Evolutionary conservation across 495 filamentous ascomycete species (phyloP).

Genomic region (Penicillium canariense): DNA sequence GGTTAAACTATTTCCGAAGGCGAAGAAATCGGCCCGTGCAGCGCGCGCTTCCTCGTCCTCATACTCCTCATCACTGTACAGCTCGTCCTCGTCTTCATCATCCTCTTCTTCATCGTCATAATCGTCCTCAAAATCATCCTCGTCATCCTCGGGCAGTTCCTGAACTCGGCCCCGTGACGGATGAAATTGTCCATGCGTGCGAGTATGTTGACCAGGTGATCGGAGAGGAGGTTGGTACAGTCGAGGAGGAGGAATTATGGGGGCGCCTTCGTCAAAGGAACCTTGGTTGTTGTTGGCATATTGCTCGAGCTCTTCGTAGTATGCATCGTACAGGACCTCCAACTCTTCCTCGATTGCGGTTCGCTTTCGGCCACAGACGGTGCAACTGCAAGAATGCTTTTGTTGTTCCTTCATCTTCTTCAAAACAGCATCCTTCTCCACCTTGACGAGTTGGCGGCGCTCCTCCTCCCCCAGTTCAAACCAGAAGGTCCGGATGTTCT

Average conservation of each 20-base stretch:
- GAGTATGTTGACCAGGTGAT: slow-evolving; percentile 43
- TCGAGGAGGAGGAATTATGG: slow-evolving; percentile 65
- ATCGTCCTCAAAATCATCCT: slow-evolving; percentile 58
- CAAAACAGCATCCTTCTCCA: slow-evolving; percentile 96
- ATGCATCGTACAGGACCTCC: slow-evolving; percentile 98
- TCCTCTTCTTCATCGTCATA: slow-evolving; percentile 47
- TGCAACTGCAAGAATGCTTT: slow-evolving; percentile 98
- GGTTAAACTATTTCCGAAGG: slow-evolving; percentile 93
- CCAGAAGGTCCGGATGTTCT: slow-evolving; percentile 98
- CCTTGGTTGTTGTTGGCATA: slow-evolving; percentile 89
- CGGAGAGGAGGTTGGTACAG: slow-evolving; percentile 47
- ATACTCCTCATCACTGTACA: slow-evolving; percentile 55
- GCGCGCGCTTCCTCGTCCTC: slow-evolving; percentile 52
- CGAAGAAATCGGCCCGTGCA: slow-evolving; percentile 77
- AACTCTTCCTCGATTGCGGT: slow-evolving; percentile 98
- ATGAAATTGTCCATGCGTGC: slow-evolving; percentile 49
- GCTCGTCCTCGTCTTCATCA: slow-evolving; percentile 49
- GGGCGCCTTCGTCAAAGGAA: slow-evolving; percentile 50
- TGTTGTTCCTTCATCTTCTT: slow-evolving; percentile 99
- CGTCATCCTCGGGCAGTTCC: slow-evolving; percentile 67
- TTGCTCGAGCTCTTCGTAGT: slow-evolving; percentile 96
- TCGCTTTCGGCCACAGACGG: slow-evolving; percentile 92
- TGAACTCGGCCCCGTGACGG: slow-evolving; percentile 52
- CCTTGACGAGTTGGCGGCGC: slow-evolving; percentile 88
- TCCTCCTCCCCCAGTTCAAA: slow-evolving; percentile 93